A percentile compares a stretch with the other conserved stretches of the same genome.
Conservation (phyloP, 768 basidiomycete species). For the Royoungia palumana region DNA sequence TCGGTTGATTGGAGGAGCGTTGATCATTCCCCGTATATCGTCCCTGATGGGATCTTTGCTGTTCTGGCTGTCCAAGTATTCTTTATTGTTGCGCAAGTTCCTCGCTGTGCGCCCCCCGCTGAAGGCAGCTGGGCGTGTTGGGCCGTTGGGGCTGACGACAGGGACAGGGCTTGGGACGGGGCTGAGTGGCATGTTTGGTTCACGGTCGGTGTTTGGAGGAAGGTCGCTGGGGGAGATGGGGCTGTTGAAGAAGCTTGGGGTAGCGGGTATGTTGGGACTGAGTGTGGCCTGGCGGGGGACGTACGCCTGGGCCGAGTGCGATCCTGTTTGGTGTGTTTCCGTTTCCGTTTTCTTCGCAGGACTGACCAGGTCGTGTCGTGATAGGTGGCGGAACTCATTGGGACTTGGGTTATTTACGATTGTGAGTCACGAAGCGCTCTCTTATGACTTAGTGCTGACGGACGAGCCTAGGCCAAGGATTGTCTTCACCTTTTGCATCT, state of each 20-base stretch:
- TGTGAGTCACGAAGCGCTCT: slow-evolving; percentile 34
- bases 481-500: slow-evolving; percentile 64
- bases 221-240: slow-evolving; percentile 13
- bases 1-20: slow-evolving; percentile 63
- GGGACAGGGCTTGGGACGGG: slow-evolving; percentile 8
- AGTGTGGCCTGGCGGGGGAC: slow-evolving; percentile 54
- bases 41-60: slow-evolving; percentile 62
- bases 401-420: slow-evolving; percentile 67
- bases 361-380: not conserved
- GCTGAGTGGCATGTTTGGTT: slow-evolving; percentile 1
- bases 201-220: slow-evolving; percentile 19
- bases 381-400: slow-evolving; percentile 63
- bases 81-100: slow-evolving; percentile 26
- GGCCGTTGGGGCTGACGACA: slow-evolving; percentile 15
- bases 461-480: slow-evolving; percentile 55
- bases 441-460: not conserved
- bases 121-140: slow-evolving; percentile 7
- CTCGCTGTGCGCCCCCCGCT: slow-evolving; percentile 22
- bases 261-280: slow-evolving; percentile 37
- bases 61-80: slow-evolving; percentile 45
- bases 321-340: slow-evolving; percentile 62
- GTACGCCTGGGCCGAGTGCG: slow-evolving; percentile 59
- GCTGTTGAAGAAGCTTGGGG: slow-evolving; percentile 21
- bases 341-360: not conserved
- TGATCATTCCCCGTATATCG: slow-evolving; percentile 65